These are phyloP conservation scores for Ascochyta koolunga DNA, from an alignment of 2,329 filamentous ascomycete genomes.

Conservation along the genomic window DNA sequence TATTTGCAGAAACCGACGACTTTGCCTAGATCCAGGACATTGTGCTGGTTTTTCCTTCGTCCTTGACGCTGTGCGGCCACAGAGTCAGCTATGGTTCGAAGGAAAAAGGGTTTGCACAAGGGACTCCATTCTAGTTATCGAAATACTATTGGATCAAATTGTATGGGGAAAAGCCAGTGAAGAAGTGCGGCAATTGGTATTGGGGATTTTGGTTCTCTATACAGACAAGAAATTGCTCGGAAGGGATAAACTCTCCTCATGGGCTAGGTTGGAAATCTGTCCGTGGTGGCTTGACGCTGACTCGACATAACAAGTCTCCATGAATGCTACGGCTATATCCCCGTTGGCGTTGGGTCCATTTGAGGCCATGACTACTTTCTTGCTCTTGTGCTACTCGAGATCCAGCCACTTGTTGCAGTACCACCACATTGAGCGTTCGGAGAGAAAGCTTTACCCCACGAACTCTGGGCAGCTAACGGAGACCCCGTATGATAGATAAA, in stretches of 20 bases:
- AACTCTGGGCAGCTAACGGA: not conserved
- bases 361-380: not conserved
- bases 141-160: too few relatives aligned
- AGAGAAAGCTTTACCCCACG: not conserved
- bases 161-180: too few relatives aligned
- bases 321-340: not conserved
- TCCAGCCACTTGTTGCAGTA: slow-evolving; percentile 6
- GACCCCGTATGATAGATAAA: not conserved
- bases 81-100: too few relatives aligned
- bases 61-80: too few relatives aligned
- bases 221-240: not conserved
- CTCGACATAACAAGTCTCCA: not conserved
- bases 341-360: not conserved
- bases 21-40: too few relatives aligned
- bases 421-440: not conserved
- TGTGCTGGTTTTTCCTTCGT: too few relatives aligned
- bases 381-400: not conserved
- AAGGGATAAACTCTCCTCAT: slow-evolving; percentile 5
- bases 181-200: not conserved
- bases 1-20: not conserved
- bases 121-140: too few relatives aligned
- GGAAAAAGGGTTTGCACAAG: too few relatives aligned
- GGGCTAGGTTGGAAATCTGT: not conserved
- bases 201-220: not conserved
- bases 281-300: not conserved